Conservation (phyloP, 2,329 filamentous ascomycete species). For the Ophiocordyceps camponoti-saundersi region DNA sequence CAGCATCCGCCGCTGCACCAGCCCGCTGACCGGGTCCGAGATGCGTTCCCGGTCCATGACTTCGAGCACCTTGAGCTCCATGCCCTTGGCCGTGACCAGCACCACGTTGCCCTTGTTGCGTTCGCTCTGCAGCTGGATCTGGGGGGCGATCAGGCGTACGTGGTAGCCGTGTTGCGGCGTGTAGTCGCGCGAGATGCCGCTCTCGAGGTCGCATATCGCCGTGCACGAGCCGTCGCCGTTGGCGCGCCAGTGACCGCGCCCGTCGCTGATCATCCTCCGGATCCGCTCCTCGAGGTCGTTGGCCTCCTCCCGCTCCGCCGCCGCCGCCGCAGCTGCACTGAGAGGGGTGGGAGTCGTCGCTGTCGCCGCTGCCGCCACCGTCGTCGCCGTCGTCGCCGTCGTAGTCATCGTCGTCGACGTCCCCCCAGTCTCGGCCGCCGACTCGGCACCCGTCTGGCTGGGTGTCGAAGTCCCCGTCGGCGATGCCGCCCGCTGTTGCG, state of each 20-base stretch:
- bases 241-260: conserved; percentile 21
- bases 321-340: neutral
- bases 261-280: conserved; percentile 69
- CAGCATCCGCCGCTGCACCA: conserved; percentile 87
- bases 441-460: conserved; percentile 15
- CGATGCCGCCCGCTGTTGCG: conserved; percentile 9
- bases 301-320: conserved; percentile 35
- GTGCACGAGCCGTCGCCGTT: conserved; percentile 17
- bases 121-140: conserved; percentile 96
- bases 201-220: conserved; percentile 44
- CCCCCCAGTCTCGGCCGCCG: neutral
- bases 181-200: conserved; percentile 76
- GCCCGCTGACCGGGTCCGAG: conserved; percentile 80
- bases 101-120: conserved; percentile 97
- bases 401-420: neutral
- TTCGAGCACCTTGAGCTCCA: conserved; percentile 94
- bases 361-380: neutral
- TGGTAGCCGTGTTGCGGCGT: conserved; percentile 87
- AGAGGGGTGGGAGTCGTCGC: neutral
- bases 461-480: conserved; percentile 14
- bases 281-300: conserved; percentile 69
- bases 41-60: conserved; percentile 95
- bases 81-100: conserved; percentile 88
- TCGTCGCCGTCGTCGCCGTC: neutral
- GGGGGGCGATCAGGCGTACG: conserved; percentile 83